phyloP scores from a whole-genome alignment of 495 filamentous ascomycete species.

The Neurospora tetrasperma region DNA sequence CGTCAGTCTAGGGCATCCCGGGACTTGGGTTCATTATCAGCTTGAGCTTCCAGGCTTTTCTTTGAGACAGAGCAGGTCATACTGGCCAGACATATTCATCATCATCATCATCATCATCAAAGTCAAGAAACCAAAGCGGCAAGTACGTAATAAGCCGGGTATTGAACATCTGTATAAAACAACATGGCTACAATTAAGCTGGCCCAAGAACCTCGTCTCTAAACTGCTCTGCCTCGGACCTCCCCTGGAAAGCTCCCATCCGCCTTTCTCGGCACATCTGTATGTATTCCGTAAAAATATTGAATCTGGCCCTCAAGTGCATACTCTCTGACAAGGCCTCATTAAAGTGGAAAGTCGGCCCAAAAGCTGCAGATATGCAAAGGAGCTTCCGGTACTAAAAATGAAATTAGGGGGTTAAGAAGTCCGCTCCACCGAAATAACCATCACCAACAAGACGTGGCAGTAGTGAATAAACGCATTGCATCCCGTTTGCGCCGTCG shows the following conservation, averaged over 20 bases:
- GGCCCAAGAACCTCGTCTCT: not conserved
- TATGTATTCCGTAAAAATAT: not conserved
- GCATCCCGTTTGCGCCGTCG: not conserved
- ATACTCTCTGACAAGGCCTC: not conserved
- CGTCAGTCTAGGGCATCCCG: not conserved
- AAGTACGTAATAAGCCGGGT: not conserved
- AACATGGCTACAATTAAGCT: slow-evolving; percentile 1
- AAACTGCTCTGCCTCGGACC: not conserved
- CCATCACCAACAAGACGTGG: not conserved
- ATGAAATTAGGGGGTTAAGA: not conserved
- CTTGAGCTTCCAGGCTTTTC: not conserved
- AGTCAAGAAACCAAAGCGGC: not conserved
- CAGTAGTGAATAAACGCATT: not conserved
- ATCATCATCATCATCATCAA: not conserved
- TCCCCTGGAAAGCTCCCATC: not conserved
- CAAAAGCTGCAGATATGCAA: not conserved
- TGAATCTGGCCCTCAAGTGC: not conserved
- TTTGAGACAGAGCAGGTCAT: not conserved
- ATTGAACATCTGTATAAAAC: not conserved
- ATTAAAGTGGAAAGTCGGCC: not conserved
- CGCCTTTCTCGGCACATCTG: not conserved
- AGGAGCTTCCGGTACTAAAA: not conserved
- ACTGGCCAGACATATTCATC: not conserved
- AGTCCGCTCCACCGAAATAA: not conserved
- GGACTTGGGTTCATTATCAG: not conserved